These are phyloP conservation scores for Curvularia sp. DNA, from an alignment of 2,329 filamentous ascomycete genomes.

Conservation along the genomic window DNA sequence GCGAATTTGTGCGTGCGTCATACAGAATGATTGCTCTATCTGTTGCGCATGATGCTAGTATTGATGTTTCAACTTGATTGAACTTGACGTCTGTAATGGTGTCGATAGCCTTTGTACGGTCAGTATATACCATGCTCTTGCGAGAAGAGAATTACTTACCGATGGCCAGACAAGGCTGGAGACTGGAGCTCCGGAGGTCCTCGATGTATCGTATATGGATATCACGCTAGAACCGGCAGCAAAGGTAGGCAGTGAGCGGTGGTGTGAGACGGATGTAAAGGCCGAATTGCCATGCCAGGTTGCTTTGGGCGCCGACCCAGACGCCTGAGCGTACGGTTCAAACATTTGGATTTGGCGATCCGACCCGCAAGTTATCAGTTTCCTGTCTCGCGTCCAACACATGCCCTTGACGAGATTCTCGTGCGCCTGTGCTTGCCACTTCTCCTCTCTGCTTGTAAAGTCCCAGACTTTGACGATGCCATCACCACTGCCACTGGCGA, in stretches of 20 bases:
- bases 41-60: constrained; percentile 82
- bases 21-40: constrained; percentile 90
- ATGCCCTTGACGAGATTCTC: constrained; percentile 93
- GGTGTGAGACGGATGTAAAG: constrained; percentile 84
- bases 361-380: constrained; percentile 83
- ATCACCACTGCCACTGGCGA: constrained; percentile 64
- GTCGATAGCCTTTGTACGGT: constrained; percentile 63
- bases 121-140: background rate
- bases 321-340: constrained; percentile 80
- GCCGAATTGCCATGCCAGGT: constrained; percentile 85
- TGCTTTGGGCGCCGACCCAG: constrained; percentile 73
- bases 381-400: constrained; percentile 85
- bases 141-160: background rate
- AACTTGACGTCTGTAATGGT: constrained; percentile 89
- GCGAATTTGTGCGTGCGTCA: constrained; percentile 85
- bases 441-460: constrained; percentile 72
- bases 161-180: constrained; percentile 89
- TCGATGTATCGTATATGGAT: constrained; percentile 85
- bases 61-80: constrained; percentile 92
- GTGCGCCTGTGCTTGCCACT: constrained; percentile 82
- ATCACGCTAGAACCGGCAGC: constrained; percentile 80
- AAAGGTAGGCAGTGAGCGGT: constrained; percentile 79
- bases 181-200: constrained; percentile 76
- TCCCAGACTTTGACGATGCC: constrained; percentile 96
- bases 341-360: constrained; percentile 90